Base-by-base conservation (phyloP, 371 early-diverging fungal species). In the Lichtheimia ornata region DNA sequence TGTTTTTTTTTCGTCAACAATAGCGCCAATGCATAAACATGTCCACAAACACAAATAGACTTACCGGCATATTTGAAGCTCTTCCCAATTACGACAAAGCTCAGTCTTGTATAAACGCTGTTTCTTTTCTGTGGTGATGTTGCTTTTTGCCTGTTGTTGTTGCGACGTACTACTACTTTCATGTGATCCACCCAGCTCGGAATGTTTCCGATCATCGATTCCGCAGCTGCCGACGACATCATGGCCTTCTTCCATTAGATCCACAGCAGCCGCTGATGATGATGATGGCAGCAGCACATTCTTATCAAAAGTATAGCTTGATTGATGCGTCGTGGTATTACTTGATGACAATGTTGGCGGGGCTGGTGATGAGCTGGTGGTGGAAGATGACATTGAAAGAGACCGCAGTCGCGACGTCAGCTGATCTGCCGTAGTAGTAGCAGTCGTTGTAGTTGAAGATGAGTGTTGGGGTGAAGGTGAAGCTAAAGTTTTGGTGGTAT, bases 31-130 rank as follows among this genome's bases (percentile, higher is more conserved):
- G 4, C 1, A 17, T 47, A 9, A n/a, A 22, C 47, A 47, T 6
- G 47, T 12, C 14, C 3, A n/a, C n/a, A 47, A 2, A 3, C 5
- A 22, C 5, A 13, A 14, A 47, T 17, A 13, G 9, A 22, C 28
- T 49, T 53, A 66, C 63, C 64, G 53, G 61, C 68, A 67, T 18
- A 55, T 43, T 54, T 58, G 59, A 5, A 50, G 53, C 50, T 69
- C 64, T 35, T 61, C 53, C 64, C 64, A 69, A 28, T 69, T 69
- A 20, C 64, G 64, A 40, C 69, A 69, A 4, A 69, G 56, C 51
- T 69, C 69, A 13, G 69, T 69, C 56, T 69, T 69, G 59, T 69
- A 69, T 4, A 69, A 42, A 27, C 58, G 51, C 18, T 57, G 61
- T 41, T 58, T 61, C 44, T 69, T 69, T 17, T 66, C 62, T 27